Evolutionary conservation across 2,329 filamentous ascomycete species (phyloP).

Genomic region (Diaporthe batatas): DNA sequence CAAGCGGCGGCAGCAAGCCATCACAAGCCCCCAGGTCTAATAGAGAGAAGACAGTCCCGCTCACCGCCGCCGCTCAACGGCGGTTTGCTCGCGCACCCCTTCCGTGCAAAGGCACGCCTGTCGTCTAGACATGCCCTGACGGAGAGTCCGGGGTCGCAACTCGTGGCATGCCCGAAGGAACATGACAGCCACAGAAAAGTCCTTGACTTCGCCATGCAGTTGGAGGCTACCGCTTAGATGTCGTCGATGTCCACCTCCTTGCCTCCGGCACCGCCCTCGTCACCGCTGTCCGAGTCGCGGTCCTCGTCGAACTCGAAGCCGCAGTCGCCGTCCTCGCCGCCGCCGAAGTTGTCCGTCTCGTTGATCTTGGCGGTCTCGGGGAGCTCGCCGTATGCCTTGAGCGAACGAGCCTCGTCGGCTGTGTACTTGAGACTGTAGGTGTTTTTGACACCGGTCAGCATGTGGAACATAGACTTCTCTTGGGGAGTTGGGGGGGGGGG

Average conservation of each 20-base stretch:
- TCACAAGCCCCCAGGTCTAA: slow-evolving; percentile 56
- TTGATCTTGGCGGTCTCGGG: slow-evolving; percentile 99
- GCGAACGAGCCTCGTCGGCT: slow-evolving; percentile 91
- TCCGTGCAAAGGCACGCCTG: neutral
- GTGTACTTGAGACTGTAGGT: slow-evolving; percentile 82
- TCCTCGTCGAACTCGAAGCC: slow-evolving; percentile 99
- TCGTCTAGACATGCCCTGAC: neutral
- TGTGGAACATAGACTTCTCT: too few species aligned
- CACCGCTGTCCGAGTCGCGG: slow-evolving; percentile 72
- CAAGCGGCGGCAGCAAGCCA: neutral
- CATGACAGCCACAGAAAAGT: neutral
- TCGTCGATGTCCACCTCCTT: slow-evolving; percentile 88
- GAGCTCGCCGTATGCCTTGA: slow-evolving; percentile 97
- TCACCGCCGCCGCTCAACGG: slow-evolving; percentile 34
- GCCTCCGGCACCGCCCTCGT: slow-evolving; percentile 68
- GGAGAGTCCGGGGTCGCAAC: neutral
- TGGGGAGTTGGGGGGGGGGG: too few species aligned
- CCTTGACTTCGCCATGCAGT: neutral
- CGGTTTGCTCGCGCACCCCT: slow-evolving; percentile 4
- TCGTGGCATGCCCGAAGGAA: neutral
- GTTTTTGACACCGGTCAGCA: neutral
- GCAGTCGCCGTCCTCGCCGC: slow-evolving; percentile 93
- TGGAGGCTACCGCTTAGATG: slow-evolving; percentile 71
- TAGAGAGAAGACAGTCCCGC: slow-evolving; percentile 75
- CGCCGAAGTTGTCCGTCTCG: slow-evolving; percentile 95